These are phyloP conservation scores for Metschnikowia arizonensis DNA, from an alignment of 805 yeast genomes.

Conservation along the genomic window DNA sequence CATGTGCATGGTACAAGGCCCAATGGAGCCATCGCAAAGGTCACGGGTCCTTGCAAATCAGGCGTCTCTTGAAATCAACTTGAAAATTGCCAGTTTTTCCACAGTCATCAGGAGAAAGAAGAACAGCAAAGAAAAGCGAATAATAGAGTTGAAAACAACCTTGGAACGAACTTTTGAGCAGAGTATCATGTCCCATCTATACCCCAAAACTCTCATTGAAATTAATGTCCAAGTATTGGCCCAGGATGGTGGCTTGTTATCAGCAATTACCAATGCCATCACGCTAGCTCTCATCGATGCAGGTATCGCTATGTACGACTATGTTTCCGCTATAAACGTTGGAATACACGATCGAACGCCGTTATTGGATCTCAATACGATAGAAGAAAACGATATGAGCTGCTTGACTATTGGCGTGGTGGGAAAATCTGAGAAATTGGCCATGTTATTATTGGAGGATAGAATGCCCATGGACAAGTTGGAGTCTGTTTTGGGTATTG, in stretches of 20 bases:
- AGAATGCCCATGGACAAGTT: slow-evolving; percentile 78
- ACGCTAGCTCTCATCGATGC: slow-evolving; percentile 92
- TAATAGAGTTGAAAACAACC: slow-evolving; percentile 62
- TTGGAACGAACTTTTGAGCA: slow-evolving; percentile 68
- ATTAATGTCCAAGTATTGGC: slow-evolving; percentile 73
- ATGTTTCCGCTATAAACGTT: slow-evolving; percentile 73
- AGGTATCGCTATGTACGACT: slow-evolving; percentile 91
- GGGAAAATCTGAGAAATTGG: slow-evolving; percentile 76
- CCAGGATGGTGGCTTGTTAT: slow-evolving; percentile 85
- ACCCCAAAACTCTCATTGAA: slow-evolving; percentile 80
- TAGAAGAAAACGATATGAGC: slow-evolving; percentile 84
- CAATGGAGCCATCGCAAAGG: slow-evolving; percentile 70
- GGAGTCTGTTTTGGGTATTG: slow-evolving; percentile 72
- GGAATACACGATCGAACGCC: slow-evolving; percentile 77
- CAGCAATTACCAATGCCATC: slow-evolving; percentile 77
- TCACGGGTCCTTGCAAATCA: slow-evolving; percentile 47
- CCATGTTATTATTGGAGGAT: slow-evolving; percentile 74
- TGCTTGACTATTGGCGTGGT: slow-evolving; percentile 77
- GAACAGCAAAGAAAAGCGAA: slow-evolving; percentile 63
- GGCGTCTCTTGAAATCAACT: slow-evolving; percentile 58
- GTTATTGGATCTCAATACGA: slow-evolving; percentile 71
- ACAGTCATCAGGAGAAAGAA: slow-evolving; percentile 71
- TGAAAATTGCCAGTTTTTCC: slow-evolving; percentile 78
- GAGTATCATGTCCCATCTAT: slow-evolving; percentile 66
- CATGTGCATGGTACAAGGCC: slow-evolving; percentile 82